These are phyloP conservation scores for Rosa lucieae DNA, from an alignment of 306 rosid genomes.

Conservation along the genomic window DNA sequence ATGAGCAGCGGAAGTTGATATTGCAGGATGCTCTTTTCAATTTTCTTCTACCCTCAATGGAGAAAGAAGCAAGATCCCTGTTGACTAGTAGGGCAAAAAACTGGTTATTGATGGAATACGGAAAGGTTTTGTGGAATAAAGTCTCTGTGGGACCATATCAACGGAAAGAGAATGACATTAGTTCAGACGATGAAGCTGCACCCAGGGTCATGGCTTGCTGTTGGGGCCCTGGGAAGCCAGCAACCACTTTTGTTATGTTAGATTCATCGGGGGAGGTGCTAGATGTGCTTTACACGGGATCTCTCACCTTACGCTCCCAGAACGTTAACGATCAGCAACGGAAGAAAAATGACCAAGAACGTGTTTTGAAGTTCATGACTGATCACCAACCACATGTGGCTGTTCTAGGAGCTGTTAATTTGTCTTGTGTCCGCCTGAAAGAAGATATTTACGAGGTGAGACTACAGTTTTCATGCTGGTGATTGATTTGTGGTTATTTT, in stretches of 20 bases:
- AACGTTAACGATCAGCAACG: conserved; percentile 81
- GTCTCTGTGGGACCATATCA: conserved; percentile 94
- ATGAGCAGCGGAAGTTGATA: conserved; percentile 93
- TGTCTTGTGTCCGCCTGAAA: conserved; percentile 88
- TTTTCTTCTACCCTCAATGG: conserved; percentile 92
- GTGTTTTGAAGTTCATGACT: conserved; percentile 95
- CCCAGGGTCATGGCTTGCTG: conserved; percentile 99
- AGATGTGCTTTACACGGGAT: conserved; percentile 87
- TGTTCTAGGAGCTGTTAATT: conserved; percentile 90
- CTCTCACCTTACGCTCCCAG: conserved; percentile 85
- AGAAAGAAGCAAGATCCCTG: conserved; percentile 85
- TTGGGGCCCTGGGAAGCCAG: conserved; percentile 99
- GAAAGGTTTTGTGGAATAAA: conserved; percentile 84
- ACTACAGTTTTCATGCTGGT: neutral
- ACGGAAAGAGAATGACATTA: conserved; percentile 78
- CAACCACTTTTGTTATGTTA: conserved; percentile 92
- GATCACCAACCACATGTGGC: conserved; percentile 99
- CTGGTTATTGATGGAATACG: conserved; percentile 86
- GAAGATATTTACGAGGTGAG: conserved; percentile 94
- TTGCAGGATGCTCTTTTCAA: conserved; percentile 80
- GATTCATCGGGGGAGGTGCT: conserved; percentile 94
- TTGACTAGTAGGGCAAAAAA: conserved; percentile 71
- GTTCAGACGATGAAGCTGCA: conserved; percentile 88
- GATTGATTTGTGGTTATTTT: neutral
- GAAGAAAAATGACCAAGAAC: conserved; percentile 89